Base-by-base conservation (phyloP, 495 filamentous ascomycete species). In the Penicillium lagena region DNA sequence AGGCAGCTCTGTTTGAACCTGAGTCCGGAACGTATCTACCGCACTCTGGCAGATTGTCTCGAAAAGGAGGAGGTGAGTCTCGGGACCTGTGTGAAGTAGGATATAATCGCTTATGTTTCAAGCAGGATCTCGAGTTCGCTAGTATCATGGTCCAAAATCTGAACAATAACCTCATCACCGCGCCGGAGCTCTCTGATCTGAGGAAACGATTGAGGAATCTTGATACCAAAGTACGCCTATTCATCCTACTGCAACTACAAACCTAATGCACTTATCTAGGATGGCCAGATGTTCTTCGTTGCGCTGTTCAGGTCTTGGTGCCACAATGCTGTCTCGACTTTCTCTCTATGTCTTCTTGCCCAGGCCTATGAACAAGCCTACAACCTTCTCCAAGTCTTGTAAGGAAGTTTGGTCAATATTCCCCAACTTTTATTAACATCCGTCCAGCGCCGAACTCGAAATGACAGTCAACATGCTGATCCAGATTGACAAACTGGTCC, bases 61-160 rank as follows among this genome's bases (percentile, higher is more conserved):
- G 94, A 97, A 63, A 95, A 94, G 50, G 94, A 99, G 63, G 91
- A 97, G 57, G 78, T 79, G 35, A 35, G 70, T 56, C 13, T n/a
- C 15, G 14, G 11, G 7, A 5, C 15, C 13, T 12, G 8, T 33
- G 2, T 31, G 12, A 8, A 9, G 29, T 10, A 33, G 8, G 10
- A 12, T 22, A 32, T 35, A 12, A 29, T 17, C 27, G 29, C 55
- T 63, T 22, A 65, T 14, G 0, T 14, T 32, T n/a, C 9, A 11
- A 12, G 2, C 4, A 81, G 71, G 93, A 99, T 59, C 76, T 96
- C 29, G 94, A 97, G 60, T 99, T 99, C 64, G 90, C 94, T 12
- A 96, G 90, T 51, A 99, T 97, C 54, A 99, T 99, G 94, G 89
- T 99, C 22, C 94, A 97, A 58, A 96, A 97, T 62, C 73, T 99